Base-by-base conservation (phyloP, 2,329 filamentous ascomycete species). In the Diaporthe sp. region DNA sequence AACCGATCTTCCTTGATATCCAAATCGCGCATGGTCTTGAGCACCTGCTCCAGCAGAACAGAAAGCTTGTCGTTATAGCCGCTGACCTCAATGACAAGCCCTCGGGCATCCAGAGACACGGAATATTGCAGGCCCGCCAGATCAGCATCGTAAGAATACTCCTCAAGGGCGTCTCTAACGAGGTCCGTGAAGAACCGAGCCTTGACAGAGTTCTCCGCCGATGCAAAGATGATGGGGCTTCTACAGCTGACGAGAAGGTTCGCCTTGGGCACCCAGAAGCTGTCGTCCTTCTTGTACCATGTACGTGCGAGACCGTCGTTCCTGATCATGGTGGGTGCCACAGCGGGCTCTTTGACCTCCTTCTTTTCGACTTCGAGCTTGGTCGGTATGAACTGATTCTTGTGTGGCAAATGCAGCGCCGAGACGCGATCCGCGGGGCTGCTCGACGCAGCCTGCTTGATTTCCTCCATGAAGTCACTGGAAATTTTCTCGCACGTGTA, bases 271-370 rank as follows among this genome's bases (percentile, higher is more conserved):
- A 98, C 97, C 96, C 96, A 98, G 84, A 98, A 99, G 0, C 93
- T 95, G 79, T 99, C 97, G 79, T 99, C 97, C 84, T 98, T 98
- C 87, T 99, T 99, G 87, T 92, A 98, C 97, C 97, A 99, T 3
- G 94, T 93, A 39, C 96, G 92, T 0, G 94, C 92, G 44, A 92
- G 86, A 8, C 92, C 88, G 78, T 98, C 96, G 79, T 97, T 95
- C 77, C 96, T 92, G 76, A 99, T 93, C 32, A 99, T 87, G 75
- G 92, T 93, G 0, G 97, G 97, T 0, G 91, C 88, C 72, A 93
- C 89, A 0, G 92, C 87, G 1, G 95, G 93, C 78, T 94, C 90
- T 35, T 91, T 88, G n/a, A 97, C 89, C 47, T 97, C 94, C 83
- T 95, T 97, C 88, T 97, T 98, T 82, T 98, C 95, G 2, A 99